A percentile compares a stretch with the other conserved stretches of the same genome.
Evolutionary conservation across 371 early-diverging fungal genomes (phyloP).

Genomic region (Mucor indicus): DNA sequence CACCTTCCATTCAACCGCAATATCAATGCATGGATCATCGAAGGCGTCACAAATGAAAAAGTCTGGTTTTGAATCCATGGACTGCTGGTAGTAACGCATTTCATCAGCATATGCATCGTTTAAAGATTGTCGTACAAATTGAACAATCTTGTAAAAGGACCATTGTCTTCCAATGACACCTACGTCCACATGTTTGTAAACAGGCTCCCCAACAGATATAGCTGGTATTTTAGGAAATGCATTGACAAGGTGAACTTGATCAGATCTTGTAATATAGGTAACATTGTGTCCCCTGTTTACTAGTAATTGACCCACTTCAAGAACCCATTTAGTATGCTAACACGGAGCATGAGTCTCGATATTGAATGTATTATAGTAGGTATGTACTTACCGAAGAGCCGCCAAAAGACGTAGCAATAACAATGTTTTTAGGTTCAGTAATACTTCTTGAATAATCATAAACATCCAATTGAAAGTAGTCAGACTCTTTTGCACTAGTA

Average conservation of each 20-base stretch:
- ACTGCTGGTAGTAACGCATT: neutral
- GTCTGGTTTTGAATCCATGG: neutral
- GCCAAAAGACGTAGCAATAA: constrained; percentile 9
- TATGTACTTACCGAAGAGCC: constrained; percentile 12
- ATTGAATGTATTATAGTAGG: neutral
- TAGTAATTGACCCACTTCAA: constrained; percentile 8
- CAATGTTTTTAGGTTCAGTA: constrained; percentile 2
- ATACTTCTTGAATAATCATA: no score
- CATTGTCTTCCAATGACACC: neutral
- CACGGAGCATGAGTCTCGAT: no score
- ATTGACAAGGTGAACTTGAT: constrained; percentile 20
- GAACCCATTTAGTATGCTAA: constrained; percentile 17
- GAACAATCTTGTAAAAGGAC: neutral
- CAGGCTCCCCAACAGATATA: constrained; percentile 7
- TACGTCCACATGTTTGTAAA: neutral
- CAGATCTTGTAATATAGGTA: constrained; percentile 10
- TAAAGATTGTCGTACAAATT: constrained; percentile 6
- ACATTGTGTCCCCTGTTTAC: constrained; percentile 13
- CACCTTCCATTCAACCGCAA: neutral
- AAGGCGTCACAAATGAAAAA: constrained; percentile 9
- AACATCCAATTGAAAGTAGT: no score
- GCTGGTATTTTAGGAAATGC: constrained; percentile 14
- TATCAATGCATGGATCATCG: constrained; percentile 11
- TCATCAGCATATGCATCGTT: constrained; percentile 5
- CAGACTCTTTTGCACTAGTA: no score